Percentiles rank a stretch among this genome's conserved stretches.
These are phyloP conservation scores for Kickxella alabastrina DNA, from an alignment of 192 early-diverging fungal species.

Conservation along the genomic window DNA sequence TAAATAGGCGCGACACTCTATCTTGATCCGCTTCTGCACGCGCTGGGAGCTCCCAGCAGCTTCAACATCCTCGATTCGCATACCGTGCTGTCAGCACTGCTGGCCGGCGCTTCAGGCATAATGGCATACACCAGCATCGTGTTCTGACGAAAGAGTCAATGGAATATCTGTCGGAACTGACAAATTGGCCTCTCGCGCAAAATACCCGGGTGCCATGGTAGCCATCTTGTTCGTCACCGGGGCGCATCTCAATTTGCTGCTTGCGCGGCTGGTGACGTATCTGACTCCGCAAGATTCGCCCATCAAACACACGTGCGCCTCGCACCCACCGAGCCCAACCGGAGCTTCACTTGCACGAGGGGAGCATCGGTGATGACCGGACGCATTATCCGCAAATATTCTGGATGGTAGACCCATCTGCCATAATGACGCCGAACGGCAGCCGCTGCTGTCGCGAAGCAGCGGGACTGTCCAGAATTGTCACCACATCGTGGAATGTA, in stretches of 20 bases:
- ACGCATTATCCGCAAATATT: too few species aligned
- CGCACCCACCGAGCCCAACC: constrained; percentile 33
- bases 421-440: constrained; percentile 10
- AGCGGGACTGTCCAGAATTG: neutral
- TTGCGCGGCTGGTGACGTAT: constrained; percentile 18
- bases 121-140: constrained; percentile 49
- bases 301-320: constrained; percentile 40
- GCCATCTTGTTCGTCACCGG: constrained; percentile 34
- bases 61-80: constrained; percentile 45
- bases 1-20: constrained; percentile 43
- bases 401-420: too few species aligned
- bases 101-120: constrained; percentile 35
- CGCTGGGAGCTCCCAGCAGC: constrained; percentile 15
- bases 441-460: constrained; percentile 13
- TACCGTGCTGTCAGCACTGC: constrained; percentile 35
- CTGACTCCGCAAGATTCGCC: constrained; percentile 40
- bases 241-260: constrained; percentile 28
- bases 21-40: constrained; percentile 37
- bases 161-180: constrained; percentile 19
- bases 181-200: constrained; percentile 5
- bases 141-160: constrained; percentile 33
- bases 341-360: constrained; percentile 1
- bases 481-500: neutral
- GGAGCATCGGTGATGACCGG: neutral
- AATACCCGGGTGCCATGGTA: constrained; percentile 18